Percentiles rank a stretch among this genome's conserved stretches.
phyloP scores from a whole-genome alignment of 192 early-diverging fungal species.

The Backusella macrospora region DNA sequence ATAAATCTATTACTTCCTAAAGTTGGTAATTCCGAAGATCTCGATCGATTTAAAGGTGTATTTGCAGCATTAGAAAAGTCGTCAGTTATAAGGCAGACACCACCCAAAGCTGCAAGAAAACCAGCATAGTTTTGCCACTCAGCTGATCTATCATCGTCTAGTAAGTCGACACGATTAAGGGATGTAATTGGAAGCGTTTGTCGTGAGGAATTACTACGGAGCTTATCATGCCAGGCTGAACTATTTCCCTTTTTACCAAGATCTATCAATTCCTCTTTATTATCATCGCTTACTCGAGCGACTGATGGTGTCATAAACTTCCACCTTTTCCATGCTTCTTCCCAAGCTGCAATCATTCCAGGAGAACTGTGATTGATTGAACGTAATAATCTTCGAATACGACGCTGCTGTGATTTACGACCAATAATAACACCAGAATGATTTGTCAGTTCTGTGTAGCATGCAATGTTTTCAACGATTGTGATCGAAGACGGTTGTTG shows the following conservation, averaged over 20 bases:
- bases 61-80: neutral
- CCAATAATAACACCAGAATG: constrained; percentile 49
- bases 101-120: constrained; percentile 79
- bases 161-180: neutral
- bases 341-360: constrained; percentile 79
- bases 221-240: constrained; percentile 10
- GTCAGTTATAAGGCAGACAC: constrained; percentile 52
- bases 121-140: constrained; percentile 86
- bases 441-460: constrained; percentile 66
- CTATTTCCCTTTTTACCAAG: constrained; percentile 1
- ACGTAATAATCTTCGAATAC: constrained; percentile 65
- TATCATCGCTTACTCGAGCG: constrained; percentile 31
- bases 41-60: neutral
- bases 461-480: constrained; percentile 64
- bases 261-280: constrained; percentile 17
- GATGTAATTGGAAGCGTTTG: neutral
- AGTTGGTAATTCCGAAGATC: neutral
- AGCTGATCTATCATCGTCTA: constrained; percentile 45
- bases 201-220: constrained; percentile 23
- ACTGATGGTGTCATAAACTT: constrained; percentile 49
- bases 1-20: neutral
- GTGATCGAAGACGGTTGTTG: constrained; percentile 48
- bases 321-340: constrained; percentile 82
- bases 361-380: constrained; percentile 62
- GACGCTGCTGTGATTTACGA: constrained; percentile 74